Conservation (phyloP, 768 basidiomycete genomes). For the Hygrophoropsis aurantiaca region DNA sequence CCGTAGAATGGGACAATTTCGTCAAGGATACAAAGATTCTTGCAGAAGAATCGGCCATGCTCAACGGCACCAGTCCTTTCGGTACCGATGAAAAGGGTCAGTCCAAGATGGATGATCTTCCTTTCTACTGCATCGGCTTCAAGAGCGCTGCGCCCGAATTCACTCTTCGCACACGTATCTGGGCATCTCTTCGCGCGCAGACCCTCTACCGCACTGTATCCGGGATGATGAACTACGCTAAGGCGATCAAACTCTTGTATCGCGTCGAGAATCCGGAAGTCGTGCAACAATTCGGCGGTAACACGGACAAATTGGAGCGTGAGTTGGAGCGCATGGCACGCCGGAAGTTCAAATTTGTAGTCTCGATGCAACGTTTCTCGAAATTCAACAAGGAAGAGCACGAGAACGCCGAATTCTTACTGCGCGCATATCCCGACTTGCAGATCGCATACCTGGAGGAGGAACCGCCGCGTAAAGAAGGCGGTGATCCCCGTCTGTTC, state of each 20-base stretch:
- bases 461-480: slow-evolving; percentile 90
- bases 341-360: slow-evolving; percentile 98
- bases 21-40: slow-evolving; percentile 99
- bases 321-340: slow-evolving; percentile 98
- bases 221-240: slow-evolving; percentile 99
- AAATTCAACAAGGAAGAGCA: slow-evolving; percentile 99
- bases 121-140: slow-evolving; percentile 98
- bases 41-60: slow-evolving; percentile 91
- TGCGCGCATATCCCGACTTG: slow-evolving; percentile 96
- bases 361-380: slow-evolving; percentile 98
- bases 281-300: slow-evolving; percentile 95
- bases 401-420: slow-evolving; percentile 96
- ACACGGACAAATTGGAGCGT: slow-evolving; percentile 94
- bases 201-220: slow-evolving; percentile 98
- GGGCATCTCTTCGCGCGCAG: slow-evolving; percentile 98
- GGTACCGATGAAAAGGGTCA: slow-evolving; percentile 79
- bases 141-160: slow-evolving; percentile 98
- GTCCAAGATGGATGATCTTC: slow-evolving; percentile 87
- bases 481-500: slow-evolving; percentile 93
- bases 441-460: slow-evolving; percentile 99
- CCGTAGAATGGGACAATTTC: slow-evolving; percentile 99
- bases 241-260: slow-evolving; percentile 99
- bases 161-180: slow-evolving; percentile 96
- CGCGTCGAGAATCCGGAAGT: slow-evolving; percentile 99
- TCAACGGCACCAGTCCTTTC: slow-evolving; percentile 73